Base-by-base conservation (phyloP, 2,329 filamentous ascomycete species). In the Pyricularia sp. region DNA sequence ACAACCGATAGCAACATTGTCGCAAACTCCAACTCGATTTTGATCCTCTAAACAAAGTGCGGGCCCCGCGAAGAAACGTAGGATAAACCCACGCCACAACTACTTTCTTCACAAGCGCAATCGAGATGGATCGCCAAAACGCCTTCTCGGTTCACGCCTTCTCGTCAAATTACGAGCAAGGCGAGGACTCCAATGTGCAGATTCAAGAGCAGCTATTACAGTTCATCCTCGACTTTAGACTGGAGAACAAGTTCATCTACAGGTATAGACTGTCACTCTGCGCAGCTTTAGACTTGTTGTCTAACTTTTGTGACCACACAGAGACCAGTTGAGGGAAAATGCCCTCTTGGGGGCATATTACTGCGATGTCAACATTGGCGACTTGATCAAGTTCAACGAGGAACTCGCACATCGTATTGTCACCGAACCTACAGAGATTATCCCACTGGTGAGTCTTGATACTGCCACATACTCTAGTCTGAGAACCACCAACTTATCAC, bases 161-260 rank as follows among this genome's bases (percentile, higher is more conserved):
- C 71, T 85, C 86, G 70, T 82, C 87, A 65, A 85, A 83, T 69
- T 83, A 83, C 68, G 84, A 86, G 70, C 84, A 86, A 55, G 83
- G 80, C 66, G 84, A 88, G 69, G 89, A 93, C 72, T 88, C 84
- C 65, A 83, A 88, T 66, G 81, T 85, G 30, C 85, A 91, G 72
- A 81, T 93, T 62, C 91, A 94, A 74, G 84, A 85, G 66, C 87
- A 91, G 73, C 84, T 99, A 67, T 87, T 94, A 72, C 88, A 91
- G 67, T 99, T 99, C 75, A 88, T 99, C 69, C 85, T 97, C 66
- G 90, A 93, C 70, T 99, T 97, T 74, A 87, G 93, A 73, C 85
- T 97, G 57, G 93, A 97, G 77, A 96, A 96, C 76, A 85, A 88
- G 72, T 97, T 96, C 77, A 87, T 97, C 72, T 99, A 97, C 83